A percentile compares a stretch with the other conserved stretches of the same genome.
These are phyloP conservation scores for Phytophthora pluvialis DNA, from an alignment of 352 stramenopile genomes.

Conservation along the genomic window DNA sequence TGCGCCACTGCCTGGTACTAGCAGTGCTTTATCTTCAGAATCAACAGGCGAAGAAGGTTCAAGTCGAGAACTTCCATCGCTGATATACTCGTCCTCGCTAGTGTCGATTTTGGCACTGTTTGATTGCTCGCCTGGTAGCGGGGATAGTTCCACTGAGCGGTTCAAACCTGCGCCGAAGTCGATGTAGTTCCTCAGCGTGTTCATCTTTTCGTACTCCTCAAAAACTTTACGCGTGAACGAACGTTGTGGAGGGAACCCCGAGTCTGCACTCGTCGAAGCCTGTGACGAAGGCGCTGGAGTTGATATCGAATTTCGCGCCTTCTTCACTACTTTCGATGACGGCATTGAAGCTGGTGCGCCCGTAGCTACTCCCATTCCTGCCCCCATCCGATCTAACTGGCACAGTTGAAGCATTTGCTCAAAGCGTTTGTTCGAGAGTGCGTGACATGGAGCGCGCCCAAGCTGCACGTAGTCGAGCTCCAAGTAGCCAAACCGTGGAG, in stretches of 20 bases:
- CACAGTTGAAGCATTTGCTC: slow-evolving; percentile 68
- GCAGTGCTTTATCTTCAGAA: slow-evolving; percentile 4
- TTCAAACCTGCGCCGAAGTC: slow-evolving; percentile 67
- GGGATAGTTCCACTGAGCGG: slow-evolving; percentile 46
- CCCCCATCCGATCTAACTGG: slow-evolving; percentile 58
- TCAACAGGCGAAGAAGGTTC: background rate
- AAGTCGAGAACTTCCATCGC: background rate
- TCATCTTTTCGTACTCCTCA: slow-evolving; percentile 68
- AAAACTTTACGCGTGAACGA: slow-evolving; percentile 51
- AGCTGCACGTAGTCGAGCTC: slow-evolving; percentile 84
- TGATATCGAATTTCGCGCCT: slow-evolving; percentile 10
- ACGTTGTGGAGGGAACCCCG: slow-evolving; percentile 50
- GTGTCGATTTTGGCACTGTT: slow-evolving; percentile 10
- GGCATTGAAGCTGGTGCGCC: background rate
- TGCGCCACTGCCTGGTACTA: background rate
- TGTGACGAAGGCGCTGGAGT: background rate
- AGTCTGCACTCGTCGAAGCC: background rate
- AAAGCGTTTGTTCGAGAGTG: slow-evolving; percentile 70
- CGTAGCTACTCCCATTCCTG: slow-evolving; percentile 37
- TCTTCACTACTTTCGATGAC: background rate
- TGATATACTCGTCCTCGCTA: slow-evolving; percentile 29
- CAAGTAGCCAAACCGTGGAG: slow-evolving; percentile 73
- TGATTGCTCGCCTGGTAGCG: slow-evolving; percentile 11
- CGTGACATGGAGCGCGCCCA: slow-evolving; percentile 34
- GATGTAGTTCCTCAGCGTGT: slow-evolving; percentile 66